A percentile compares a stretch with the other conserved stretches of the same genome.
Evolutionary conservation across 176 grass and related monocot species (phyloP).

Genomic region (Luzula sylvatica): DNA sequence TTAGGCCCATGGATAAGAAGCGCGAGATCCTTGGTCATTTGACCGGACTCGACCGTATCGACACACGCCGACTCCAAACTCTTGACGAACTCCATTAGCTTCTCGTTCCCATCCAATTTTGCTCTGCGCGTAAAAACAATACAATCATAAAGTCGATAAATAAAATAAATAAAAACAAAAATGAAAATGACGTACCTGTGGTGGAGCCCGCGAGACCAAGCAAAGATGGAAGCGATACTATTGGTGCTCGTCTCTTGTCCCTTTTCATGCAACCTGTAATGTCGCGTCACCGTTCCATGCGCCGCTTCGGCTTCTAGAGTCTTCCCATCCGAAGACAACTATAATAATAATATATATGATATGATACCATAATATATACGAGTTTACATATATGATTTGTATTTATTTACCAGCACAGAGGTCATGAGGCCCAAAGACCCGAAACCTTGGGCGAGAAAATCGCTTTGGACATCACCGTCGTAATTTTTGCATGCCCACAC

Average conservation of each 20-base stretch:
- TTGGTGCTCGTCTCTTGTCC: conserved; percentile 97
- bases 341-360: too few relatives aligned
- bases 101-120: conserved; percentile 79
- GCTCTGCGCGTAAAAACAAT: conserved; percentile 37
- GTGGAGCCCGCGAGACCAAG: conserved; percentile 89
- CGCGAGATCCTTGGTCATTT: conserved; percentile 98
- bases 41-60: conserved; percentile 82
- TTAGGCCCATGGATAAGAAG: conserved; percentile 84
- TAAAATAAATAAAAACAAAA: background rate
- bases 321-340: conserved; percentile 93
- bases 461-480: conserved; percentile 96
- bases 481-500: conserved; percentile 99
- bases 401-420: conserved; percentile 56
- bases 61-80: conserved; percentile 86
- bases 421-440: conserved; percentile 93
- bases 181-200: conserved; percentile 68
- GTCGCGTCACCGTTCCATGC: conserved; percentile 92
- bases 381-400: too few relatives aligned
- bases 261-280: conserved; percentile 84
- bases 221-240: conserved; percentile 97
- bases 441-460: conserved; percentile 98
- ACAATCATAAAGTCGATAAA: background rate
- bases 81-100: conserved; percentile 53
- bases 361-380: too few relatives aligned
- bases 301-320: conserved; percentile 93